Evolutionary conservation across 176 grass and related monocot species (phyloP).

Genomic region (Rhipidocladum racemiflorum): DNA sequence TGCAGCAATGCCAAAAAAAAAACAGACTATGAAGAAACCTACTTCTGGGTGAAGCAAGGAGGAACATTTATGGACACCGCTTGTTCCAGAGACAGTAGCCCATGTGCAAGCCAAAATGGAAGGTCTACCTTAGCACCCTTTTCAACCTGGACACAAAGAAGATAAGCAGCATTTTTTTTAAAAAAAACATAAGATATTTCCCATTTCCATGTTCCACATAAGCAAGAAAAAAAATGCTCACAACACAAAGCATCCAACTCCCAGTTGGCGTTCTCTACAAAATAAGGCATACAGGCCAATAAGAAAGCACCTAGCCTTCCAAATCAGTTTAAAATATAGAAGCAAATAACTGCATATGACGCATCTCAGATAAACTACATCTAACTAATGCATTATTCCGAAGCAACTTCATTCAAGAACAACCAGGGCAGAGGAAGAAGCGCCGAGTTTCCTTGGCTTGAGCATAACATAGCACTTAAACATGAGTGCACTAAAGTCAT

Average conservation of each 20-base stretch:
- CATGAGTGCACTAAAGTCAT: not conserved
- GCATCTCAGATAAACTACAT: constrained; percentile 5
- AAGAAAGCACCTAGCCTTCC: not conserved
- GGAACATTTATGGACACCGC: too few relatives aligned
- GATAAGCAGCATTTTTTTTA: too few relatives aligned
- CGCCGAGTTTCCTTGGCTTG: not conserved
- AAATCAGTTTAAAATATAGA: not conserved
- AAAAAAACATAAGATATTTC: not conserved
- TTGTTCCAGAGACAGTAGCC: too few relatives aligned
- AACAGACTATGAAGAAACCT: too few relatives aligned
- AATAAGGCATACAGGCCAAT: not conserved
- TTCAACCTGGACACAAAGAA: too few relatives aligned
- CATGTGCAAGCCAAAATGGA: too few relatives aligned
- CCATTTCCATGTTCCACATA: not conserved
- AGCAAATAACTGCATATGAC: not conserved
- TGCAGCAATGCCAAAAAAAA: too few relatives aligned
- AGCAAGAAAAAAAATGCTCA: not conserved
- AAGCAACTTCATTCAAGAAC: not conserved
- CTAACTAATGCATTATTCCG: not conserved
- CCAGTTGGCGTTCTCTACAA: not conserved
- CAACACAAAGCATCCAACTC: not conserved
- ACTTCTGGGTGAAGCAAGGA: too few relatives aligned
- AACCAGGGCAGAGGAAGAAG: not conserved
- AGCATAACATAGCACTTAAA: not conserved
- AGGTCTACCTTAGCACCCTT: too few relatives aligned